phyloP scores from a whole-genome alignment of 768 basidiomycete species.

The Lactarius deliciosus region DNA sequence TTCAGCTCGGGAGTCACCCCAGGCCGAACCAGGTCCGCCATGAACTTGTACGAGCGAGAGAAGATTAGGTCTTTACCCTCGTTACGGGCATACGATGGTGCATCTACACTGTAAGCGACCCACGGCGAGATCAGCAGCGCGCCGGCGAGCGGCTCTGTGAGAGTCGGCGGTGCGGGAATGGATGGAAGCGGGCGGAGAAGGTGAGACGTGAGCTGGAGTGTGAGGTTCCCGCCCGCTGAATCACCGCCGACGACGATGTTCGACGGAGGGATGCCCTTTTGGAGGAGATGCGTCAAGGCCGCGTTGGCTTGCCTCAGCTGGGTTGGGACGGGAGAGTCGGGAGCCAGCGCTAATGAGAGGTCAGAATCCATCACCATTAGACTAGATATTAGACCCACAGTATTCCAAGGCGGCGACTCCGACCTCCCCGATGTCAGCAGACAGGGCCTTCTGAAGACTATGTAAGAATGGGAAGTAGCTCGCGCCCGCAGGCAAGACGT shows the following conservation, averaged over 20 bases:
- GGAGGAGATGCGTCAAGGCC: constrained; percentile 26
- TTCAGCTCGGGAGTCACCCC: constrained; percentile 5
- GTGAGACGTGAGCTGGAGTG: constrained; percentile 29
- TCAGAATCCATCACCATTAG: background rate
- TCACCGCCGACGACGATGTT: constrained; percentile 30
- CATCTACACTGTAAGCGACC: background rate
- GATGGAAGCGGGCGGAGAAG: constrained; percentile 26
- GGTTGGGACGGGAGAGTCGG: constrained; percentile 26
- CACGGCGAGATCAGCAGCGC: constrained; percentile 16
- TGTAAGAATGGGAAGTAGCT: constrained; percentile 5
- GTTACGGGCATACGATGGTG: constrained; percentile 11
- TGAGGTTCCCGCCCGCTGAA: constrained; percentile 30
- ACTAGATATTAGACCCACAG: constrained; percentile 2
- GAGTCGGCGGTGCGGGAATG: constrained; percentile 13
- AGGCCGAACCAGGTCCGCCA: background rate
- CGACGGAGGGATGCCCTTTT: constrained; percentile 26
- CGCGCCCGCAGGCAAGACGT: background rate
- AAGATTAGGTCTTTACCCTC: background rate
- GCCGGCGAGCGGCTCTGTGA: constrained; percentile 6
- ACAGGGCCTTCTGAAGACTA: background rate
- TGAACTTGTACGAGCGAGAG: background rate
- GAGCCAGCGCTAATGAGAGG: background rate
- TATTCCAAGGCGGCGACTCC: constrained; percentile 15
- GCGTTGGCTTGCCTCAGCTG: constrained; percentile 28
- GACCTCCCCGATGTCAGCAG: constrained; percentile 1